Conservation (phyloP, 2,329 filamentous ascomycete genomes). For the Stagonosporopsis vannaccii region DNA sequence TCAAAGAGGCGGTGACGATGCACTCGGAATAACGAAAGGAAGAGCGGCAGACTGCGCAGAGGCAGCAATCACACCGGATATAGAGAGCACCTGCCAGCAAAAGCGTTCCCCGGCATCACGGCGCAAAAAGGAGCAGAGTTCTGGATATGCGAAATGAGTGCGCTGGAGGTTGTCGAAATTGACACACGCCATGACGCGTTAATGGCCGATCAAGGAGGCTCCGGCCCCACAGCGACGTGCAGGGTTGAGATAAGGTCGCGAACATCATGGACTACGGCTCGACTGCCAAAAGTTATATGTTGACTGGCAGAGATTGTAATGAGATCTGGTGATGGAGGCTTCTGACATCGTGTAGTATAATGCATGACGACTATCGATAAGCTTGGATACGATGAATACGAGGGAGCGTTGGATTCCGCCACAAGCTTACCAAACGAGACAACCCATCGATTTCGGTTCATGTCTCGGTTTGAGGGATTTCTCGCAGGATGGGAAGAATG, state of each 20-base stretch:
- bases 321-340: not conserved
- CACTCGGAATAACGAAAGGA: not conserved
- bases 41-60: not conserved
- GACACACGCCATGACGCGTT: constrained; percentile 22
- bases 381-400: constrained; percentile 5
- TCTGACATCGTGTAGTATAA: not conserved
- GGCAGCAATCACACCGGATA: not conserved
- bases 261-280: not conserved
- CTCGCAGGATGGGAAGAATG: not conserved
- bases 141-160: constrained; percentile 6
- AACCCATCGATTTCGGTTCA: not conserved
- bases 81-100: not conserved
- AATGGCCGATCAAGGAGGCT: constrained; percentile 13
- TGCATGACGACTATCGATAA: constrained; percentile 1
- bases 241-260: constrained; percentile 5
- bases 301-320: not conserved
- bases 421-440: not conserved
- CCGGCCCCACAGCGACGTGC: constrained; percentile 11
- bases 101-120: not conserved
- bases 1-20: not conserved
- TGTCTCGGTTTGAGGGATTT: not conserved
- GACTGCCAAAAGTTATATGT: not conserved
- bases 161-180: constrained; percentile 11
- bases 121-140: not conserved
- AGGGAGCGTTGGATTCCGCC: not conserved